Evolutionary conservation across 2,329 filamentous ascomycete species (phyloP), one percentile per base, ranked within the genome.

Genomic region (Cryphonectria parasitica): DNA sequence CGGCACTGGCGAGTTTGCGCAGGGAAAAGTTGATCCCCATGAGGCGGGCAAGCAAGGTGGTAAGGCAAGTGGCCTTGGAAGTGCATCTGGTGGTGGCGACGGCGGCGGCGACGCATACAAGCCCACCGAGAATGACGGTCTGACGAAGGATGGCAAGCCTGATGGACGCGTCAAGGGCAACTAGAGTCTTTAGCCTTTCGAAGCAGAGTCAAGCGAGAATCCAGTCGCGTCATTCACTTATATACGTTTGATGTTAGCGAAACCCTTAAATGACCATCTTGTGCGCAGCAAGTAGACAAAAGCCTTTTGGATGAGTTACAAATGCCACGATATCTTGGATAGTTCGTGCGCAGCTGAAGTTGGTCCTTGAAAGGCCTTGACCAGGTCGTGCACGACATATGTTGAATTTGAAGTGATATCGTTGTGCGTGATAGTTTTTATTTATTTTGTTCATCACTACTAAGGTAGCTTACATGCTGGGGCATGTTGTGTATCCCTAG

Each of bases 371-470:
- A 39, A 10, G 1, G 6, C 8, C 8, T 86, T 86, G 15, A 80
- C 81, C 22, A 87, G 79, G 73, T 87, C 85, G 73, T 87, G 87
- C 17, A 88, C 85, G 1, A 85, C 84, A 71, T 88, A 88, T 0
- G 85, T 85, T 54, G 84, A 85, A 69, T 79, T 43, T 88, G 78
- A 39, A 77, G 88, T 88, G 1, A 84, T 84, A 73, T 87, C 86
- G 3, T 86, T 86, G 52, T 87, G 79, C 10, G 81, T 71, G 43
- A 75, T 75, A 60, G 75, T 77, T 58, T 52, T 75, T 10, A 58
- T 74, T 74, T 2, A 76, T 28, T 80, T 76, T 7, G 67, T 78
- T 82, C 74, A 84, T 82, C 69, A 90, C 83, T 64, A 58, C 25
- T 58, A 31, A n/a, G 19, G 1, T 8, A 6, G 8, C 8, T 2